Base-by-base conservation (phyloP, 169 alveolate species). In the Nephromyces sp. region DNA sequence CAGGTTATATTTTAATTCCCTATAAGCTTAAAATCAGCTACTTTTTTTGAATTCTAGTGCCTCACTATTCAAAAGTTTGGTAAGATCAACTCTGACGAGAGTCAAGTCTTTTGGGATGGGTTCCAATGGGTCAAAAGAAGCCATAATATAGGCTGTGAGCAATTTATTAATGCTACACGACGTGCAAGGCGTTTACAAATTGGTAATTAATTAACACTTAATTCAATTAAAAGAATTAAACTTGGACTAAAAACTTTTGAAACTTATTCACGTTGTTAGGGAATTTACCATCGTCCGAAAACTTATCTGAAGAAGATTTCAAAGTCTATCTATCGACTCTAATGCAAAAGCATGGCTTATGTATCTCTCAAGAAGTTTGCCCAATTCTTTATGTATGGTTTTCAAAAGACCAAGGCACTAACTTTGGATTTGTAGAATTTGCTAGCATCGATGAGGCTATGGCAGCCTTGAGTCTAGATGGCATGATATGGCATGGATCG, bases 61-160 rank as follows among this genome's bases (percentile, higher is more conserved):
- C 72, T 61, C 25, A 73, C 79, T 5, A 73, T 73, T 30, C 79
- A 73, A 68, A 21, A 51, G 68, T 64, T 61, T 64, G 64, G 79
- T 67, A 15, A 27, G 21, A 66, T 63, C 22, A 32, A 52, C 21
- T 72, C 52, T 30, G 79, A 70, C 3, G 66, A 31, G 5, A 62
- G 28, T 28, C 79, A 65, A 65, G 79, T 73, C 24, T 73, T 30
- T 65, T 73, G 79, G 79, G 79, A 73, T 25, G 79, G 79, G 0
- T 73, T 73, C 31, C 79, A 73, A 64, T 73, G 79, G 79, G 79
- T 73, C 1, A 65, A 32, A 21, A 73, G 52, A 15, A 51, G 43
- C 5, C 74, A 32, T 4, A 21, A 32, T 24, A 1, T 51, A 1
- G 57, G 57, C 15, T 64, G 29, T 34, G 79, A 73, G 15, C 73